phyloP scores from a whole-genome alignment of 768 basidiomycete genomes.

The Clavulina sp. region DNA sequence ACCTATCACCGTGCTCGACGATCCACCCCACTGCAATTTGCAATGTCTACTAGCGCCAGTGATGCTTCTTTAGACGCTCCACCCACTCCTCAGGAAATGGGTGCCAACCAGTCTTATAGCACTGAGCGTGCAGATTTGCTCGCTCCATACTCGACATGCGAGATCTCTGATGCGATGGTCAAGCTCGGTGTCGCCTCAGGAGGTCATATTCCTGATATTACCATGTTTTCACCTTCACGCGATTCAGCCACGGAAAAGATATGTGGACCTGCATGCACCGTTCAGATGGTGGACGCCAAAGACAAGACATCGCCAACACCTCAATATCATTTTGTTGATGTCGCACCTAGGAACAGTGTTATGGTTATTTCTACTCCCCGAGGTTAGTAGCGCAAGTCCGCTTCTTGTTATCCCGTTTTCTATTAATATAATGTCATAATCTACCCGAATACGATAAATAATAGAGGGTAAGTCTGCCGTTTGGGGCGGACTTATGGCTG shows the following conservation, averaged over 20 bases:
- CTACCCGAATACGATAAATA: constrained; percentile 27
- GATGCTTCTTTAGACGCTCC: too few species aligned
- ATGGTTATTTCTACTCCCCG: constrained; percentile 60
- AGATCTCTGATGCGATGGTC: constrained; percentile 77
- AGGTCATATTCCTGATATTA: constrained; percentile 67
- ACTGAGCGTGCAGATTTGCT: neutral
- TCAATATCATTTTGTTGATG: constrained; percentile 66
- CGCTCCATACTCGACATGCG: constrained; percentile 39
- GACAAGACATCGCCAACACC: constrained; percentile 46
- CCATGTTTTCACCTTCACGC: constrained; percentile 32
- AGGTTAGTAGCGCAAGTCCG: constrained; percentile 38
- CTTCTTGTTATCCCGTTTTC: neutral
- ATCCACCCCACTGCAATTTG: too few species aligned
- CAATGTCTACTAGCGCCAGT: too few species aligned
- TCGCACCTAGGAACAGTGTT: constrained; percentile 42
- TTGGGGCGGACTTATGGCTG: constrained; percentile 84
- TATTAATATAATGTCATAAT: neutral
- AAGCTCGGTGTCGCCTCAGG: constrained; percentile 58
- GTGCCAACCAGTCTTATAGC: too few species aligned
- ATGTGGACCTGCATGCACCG: constrained; percentile 76
- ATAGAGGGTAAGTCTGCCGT: constrained; percentile 63
- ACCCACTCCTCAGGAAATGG: too few species aligned
- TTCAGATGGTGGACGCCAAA: constrained; percentile 51
- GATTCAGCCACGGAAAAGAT: constrained; percentile 23
- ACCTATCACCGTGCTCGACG: too few species aligned